Base-by-base conservation (phyloP, 371 early-diverging fungal species). In the Mucor piriformis region DNA sequence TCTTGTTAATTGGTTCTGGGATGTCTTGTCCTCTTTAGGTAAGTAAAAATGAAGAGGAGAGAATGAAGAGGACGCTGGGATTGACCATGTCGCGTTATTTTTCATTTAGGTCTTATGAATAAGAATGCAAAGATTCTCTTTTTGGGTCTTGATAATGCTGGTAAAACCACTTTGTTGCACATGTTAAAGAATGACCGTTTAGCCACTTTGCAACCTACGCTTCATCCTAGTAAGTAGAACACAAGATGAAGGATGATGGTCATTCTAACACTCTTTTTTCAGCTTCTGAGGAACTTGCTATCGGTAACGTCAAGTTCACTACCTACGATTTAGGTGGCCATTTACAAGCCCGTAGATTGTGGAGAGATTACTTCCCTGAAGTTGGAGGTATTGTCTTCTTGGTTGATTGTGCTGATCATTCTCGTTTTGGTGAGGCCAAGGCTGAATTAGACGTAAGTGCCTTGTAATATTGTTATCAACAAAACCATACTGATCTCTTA, bases 61-160 rank as follows among this genome's bases (percentile, higher is more conserved):
- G 10, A 42, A n/a, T 2, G 42, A 42, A 18, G 18, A 3, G n/a
- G 8, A 7, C n/a, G 4, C 18, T 15, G 16, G 3, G 16, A 42
- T 6, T 10, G 15, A 54, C 13, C 13, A 34, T n/a, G 18, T 44
- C 56, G 56, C 56, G 56, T 34, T 8, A 20, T 43, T 53, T 40
- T 10, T 20, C 6, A 12, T 33, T 15, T 73, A 96, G 97, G 98
- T 63, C 89, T 98, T 66, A 83, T 95, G 69, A 95, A 97, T 81
- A 98, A 98, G 85, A 95, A 95, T 72, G 98, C 99, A 55, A 96
- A 96, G 81, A 95, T 99, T 70, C 86, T 99, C 46, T 99, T 99
- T 84, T 87, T 99, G 55, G 99, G 99, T 47, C 89, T 99, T 55
- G 99, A 99, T 76, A 99, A 99, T 84, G 98, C 99, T 57, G 99